A percentile compares a stretch with the other conserved stretches of the same genome.
phyloP scores from a whole-genome alignment of 805 yeast genomes.

The Torulaspora maleeae region DNA sequence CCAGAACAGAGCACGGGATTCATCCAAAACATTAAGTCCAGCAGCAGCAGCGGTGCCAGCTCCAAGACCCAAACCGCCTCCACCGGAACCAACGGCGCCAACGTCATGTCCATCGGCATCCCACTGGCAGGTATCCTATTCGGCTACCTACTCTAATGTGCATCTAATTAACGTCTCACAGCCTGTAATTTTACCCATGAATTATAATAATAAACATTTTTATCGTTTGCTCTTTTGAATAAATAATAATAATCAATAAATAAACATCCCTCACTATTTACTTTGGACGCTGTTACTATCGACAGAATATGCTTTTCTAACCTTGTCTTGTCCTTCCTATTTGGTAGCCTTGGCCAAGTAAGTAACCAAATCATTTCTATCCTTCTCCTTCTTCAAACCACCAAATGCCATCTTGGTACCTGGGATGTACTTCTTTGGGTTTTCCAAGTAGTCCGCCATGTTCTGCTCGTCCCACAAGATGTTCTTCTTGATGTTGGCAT shows the following conservation, averaged over 20 bases:
- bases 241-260: slow-evolving; percentile 6
- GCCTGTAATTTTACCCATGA: neutral
- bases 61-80: slow-evolving; percentile 6
- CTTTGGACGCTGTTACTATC: slow-evolving; percentile 7
- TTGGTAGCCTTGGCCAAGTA: slow-evolving; percentile 61
- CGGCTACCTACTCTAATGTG: slow-evolving; percentile 3
- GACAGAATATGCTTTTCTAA: slow-evolving; percentile 4
- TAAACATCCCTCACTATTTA: slow-evolving; percentile 8
- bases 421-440: slow-evolving; percentile 99
- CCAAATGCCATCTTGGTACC: slow-evolving; percentile 99
- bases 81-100: slow-evolving; percentile 9
- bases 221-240: neutral
- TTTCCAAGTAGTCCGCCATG: slow-evolving; percentile 92
- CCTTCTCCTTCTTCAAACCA: slow-evolving; percentile 98
- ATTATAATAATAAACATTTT: neutral
- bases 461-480: slow-evolving; percentile 83
- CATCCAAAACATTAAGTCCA: slow-evolving; percentile 19
- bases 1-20: slow-evolving; percentile 17
- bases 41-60: slow-evolving; percentile 5
- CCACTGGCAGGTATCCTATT: slow-evolving; percentile 5
- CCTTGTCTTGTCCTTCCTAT: slow-evolving; percentile 29
- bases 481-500: slow-evolving; percentile 96
- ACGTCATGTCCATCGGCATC: slow-evolving; percentile 8
- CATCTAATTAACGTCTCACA: neutral
- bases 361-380: slow-evolving; percentile 93